phyloP scores from a whole-genome alignment of 2,329 filamentous ascomycete species.

The Fusarium abutilonis region DNA sequence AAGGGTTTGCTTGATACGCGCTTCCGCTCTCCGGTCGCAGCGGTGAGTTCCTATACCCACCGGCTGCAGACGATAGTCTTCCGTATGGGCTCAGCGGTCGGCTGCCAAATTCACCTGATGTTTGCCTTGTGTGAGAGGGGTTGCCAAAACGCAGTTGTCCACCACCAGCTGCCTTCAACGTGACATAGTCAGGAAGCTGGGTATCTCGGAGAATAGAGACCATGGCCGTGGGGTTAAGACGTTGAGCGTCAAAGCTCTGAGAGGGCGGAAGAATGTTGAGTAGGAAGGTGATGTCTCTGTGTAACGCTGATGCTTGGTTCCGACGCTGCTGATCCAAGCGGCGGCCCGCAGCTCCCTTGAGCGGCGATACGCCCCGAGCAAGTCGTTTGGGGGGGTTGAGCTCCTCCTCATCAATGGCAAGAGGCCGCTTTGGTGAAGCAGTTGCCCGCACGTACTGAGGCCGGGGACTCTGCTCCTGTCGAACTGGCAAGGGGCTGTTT shows the following conservation, averaged over 20 bases:
- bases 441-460: conserved; percentile 59
- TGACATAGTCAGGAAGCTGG: conserved; percentile 68
- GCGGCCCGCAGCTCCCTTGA: conserved; percentile 89
- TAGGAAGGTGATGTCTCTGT: conserved; percentile 72
- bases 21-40: conserved; percentile 57
- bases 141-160: conserved; percentile 50
- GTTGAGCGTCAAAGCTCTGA: conserved; percentile 74
- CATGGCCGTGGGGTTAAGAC: conserved; percentile 76
- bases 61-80: conserved; percentile 52
- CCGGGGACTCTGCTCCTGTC: conserved; percentile 57
- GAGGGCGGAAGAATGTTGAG: conserved; percentile 80
- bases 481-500: conserved; percentile 55
- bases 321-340: conserved; percentile 81
- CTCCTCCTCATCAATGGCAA: conserved; percentile 76
- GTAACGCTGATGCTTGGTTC: conserved; percentile 73
- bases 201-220: conserved; percentile 77
- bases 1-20: conserved; percentile 45
- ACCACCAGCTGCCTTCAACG: conserved; percentile 61
- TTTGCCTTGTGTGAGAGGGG: conserved; percentile 53
- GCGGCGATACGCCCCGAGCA: conserved; percentile 86
- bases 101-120: conserved; percentile 56
- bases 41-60: conserved; percentile 62
- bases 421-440: conserved; percentile 70
- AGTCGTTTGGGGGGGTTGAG: conserved; percentile 84
- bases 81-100: conserved; percentile 62